Percentiles rank a stretch among this genome's conserved stretches.
These are phyloP conservation scores for Barnettozyma wickerhamii DNA, from an alignment of 805 yeast species.

Conservation along the genomic window DNA sequence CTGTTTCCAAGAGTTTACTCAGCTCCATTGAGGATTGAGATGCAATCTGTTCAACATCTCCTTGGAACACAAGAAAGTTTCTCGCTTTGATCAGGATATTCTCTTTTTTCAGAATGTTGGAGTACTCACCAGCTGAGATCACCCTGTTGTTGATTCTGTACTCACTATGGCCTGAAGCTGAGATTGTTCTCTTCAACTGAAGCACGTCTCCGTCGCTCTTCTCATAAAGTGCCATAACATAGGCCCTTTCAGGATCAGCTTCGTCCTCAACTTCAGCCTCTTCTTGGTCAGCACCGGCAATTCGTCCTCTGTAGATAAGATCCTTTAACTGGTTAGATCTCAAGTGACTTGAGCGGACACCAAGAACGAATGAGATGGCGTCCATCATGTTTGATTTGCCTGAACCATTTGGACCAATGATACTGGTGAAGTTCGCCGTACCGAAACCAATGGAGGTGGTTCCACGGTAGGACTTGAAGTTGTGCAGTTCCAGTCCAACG, in stretches of 20 bases:
- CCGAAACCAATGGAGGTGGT: conserved; percentile 78
- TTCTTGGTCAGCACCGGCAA: conserved; percentile 28
- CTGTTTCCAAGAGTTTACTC: conserved; percentile 68
- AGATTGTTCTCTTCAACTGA: conserved; percentile 59
- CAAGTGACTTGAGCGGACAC: conserved; percentile 69
- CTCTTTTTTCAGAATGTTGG: conserved; percentile 62
- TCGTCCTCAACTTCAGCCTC: conserved; percentile 20
- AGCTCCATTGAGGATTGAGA: conserved; percentile 77
- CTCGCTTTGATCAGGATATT: conserved; percentile 84
- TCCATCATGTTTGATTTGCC: conserved; percentile 98
- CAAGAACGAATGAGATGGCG: conserved; percentile 92
- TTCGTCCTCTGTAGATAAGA: conserved; percentile 72
- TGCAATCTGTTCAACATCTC: conserved; percentile 93
- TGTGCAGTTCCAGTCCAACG: conserved; percentile 69
- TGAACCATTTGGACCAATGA: conserved; percentile 98
- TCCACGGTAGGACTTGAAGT: conserved; percentile 91
- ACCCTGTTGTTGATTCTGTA: conserved; percentile 59
- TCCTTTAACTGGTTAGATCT: conserved; percentile 73
- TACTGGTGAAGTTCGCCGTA: conserved; percentile 75
- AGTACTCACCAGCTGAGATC: conserved; percentile 63
- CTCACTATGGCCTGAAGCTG: conserved; percentile 55
- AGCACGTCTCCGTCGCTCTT: conserved; percentile 54
- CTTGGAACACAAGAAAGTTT: conserved; percentile 92
- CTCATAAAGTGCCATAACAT: conserved; percentile 75
- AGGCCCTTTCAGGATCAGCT: conserved; percentile 43